phyloP scores from a whole-genome alignment of 768 basidiomycete genomes.

The Mycena rosella region DNA sequence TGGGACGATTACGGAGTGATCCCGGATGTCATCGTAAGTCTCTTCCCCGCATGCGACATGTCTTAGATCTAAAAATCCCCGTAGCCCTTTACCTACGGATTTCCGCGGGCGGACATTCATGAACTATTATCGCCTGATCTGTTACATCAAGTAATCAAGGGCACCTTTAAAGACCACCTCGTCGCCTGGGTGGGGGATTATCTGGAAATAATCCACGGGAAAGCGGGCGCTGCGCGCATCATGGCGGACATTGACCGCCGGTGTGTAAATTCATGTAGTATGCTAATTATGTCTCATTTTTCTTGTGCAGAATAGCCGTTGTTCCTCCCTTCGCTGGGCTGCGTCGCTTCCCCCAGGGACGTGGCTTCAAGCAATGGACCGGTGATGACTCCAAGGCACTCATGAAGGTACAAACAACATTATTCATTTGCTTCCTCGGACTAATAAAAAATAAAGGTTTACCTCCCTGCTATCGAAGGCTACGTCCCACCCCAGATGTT shows the following conservation, averaged over 20 bases:
- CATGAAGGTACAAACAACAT: constrained; percentile 48
- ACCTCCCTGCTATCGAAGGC: constrained; percentile 39
- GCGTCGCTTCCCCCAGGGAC: constrained; percentile 44
- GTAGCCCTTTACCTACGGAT: constrained; percentile 50
- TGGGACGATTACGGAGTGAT: constrained; percentile 45
- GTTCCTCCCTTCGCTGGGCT: constrained; percentile 44
- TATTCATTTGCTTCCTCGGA: background rate
- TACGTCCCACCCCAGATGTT: too few relatives aligned
- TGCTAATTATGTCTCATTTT: background rate
- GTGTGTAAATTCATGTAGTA: constrained; percentile 23
- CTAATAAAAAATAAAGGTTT: constrained; percentile 34
- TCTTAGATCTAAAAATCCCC: background rate
- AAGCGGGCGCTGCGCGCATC: constrained; percentile 37
- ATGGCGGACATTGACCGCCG: constrained; percentile 47
- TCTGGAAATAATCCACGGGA: constrained; percentile 33
- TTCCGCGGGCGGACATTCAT: constrained; percentile 52
- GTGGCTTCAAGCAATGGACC: constrained; percentile 52
- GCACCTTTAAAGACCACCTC: too few relatives aligned
- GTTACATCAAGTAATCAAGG: too few relatives aligned
- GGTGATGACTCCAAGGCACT: constrained; percentile 53
- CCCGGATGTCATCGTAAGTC: constrained; percentile 41
- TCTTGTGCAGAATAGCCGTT: constrained; percentile 43
- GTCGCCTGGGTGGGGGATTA: too few relatives aligned
- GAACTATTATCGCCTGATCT: constrained; percentile 45
- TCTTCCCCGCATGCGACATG: background rate